A percentile compares a stretch with the other conserved stretches of the same genome.
phyloP scores from a whole-genome alignment of 1,139 yeast genomes.

The Scheffersomyces illinoinensis region DNA sequence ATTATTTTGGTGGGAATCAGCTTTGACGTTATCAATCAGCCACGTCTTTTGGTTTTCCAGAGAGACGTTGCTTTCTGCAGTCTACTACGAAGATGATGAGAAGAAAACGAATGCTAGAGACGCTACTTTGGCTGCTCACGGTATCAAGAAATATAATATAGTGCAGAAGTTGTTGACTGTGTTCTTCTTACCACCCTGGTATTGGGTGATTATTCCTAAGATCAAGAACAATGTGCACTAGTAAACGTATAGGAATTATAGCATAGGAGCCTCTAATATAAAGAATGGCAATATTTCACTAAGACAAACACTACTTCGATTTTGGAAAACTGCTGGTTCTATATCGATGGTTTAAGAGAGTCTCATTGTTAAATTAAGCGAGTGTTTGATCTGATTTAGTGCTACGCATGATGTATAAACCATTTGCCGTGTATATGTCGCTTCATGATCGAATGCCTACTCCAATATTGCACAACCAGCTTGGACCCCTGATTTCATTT shows the following conservation, averaged over 20 bases:
- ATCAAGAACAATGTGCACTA: slow-evolving; percentile 4
- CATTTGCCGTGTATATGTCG: not conserved
- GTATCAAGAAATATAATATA: slow-evolving; percentile 12
- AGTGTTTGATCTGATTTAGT: not conserved
- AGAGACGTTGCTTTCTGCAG: slow-evolving; percentile 19
- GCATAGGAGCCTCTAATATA: not conserved
- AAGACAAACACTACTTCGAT: not conserved
- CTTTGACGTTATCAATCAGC: slow-evolving; percentile 25
- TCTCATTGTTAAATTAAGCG: not conserved
- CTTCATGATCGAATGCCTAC: not conserved
- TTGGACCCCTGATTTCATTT: not conserved
- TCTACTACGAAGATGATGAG: slow-evolving; percentile 21
- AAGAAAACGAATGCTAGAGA: slow-evolving; percentile 14
- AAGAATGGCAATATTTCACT: not conserved
- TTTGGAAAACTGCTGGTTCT: not conserved
- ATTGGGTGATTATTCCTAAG: slow-evolving; percentile 25
- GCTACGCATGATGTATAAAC: not conserved
- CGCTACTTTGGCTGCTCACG: slow-evolving; percentile 12
- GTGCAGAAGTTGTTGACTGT: slow-evolving; percentile 13
- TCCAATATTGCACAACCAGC: not conserved
- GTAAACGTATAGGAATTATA: not conserved
- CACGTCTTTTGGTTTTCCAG: slow-evolving; percentile 44
- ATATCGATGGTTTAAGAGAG: not conserved
- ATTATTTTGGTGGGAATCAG: slow-evolving; percentile 17
- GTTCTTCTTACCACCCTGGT: slow-evolving; percentile 40